Evolutionary conservation across 345 rosid species (phyloP), one percentile per base, ranked within the genome.

Genomic region (Streptanthus diversifolius): DNA sequence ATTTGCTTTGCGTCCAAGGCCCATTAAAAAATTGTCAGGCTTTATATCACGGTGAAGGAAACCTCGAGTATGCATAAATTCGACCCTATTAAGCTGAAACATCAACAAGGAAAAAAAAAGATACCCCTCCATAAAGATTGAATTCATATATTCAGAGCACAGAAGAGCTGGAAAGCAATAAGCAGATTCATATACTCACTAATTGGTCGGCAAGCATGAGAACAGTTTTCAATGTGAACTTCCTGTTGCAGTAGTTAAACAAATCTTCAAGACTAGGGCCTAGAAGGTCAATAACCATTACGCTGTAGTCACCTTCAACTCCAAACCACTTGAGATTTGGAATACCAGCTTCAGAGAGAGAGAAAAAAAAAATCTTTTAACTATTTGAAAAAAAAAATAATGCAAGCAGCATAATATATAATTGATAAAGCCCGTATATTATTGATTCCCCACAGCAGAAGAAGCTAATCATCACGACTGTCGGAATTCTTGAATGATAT

Each of bases 181-280:
- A 47, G 48, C n/a, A 33, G 73, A 51, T 24, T 18, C 0, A 39
- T 72, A 61, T 19, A 77, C 90, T 85, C 73, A 88, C 96, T 54
- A 90, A 49, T 77, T 90, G 96, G 74, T 90, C 96, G 11, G 96
- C 96, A 68, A 90, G 91, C 96, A 90, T 90, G 76, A 90, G 77
- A 29, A 90, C 96, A 24, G 96, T 82, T 84, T 90, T 90, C 84
- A 88, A 79, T 8, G 90, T 68, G 29, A 90, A 83, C 74, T 90
- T 86, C 80, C 96, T 80, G 74, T 83, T 84, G 84, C 96, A 88
- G 48, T 84, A 90, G 81, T 88, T 90, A 79, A 90, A 90, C 66
- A 90, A 67, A 74, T 90, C 96, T 82, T 90, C 96, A 81, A 90
- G 84, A 80, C 96, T 90, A 22, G 96, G 96, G 51, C 96, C 96